Evolutionary conservation across 805 yeast species (phyloP).

Genomic region (Geotrichum ghanense): DNA sequence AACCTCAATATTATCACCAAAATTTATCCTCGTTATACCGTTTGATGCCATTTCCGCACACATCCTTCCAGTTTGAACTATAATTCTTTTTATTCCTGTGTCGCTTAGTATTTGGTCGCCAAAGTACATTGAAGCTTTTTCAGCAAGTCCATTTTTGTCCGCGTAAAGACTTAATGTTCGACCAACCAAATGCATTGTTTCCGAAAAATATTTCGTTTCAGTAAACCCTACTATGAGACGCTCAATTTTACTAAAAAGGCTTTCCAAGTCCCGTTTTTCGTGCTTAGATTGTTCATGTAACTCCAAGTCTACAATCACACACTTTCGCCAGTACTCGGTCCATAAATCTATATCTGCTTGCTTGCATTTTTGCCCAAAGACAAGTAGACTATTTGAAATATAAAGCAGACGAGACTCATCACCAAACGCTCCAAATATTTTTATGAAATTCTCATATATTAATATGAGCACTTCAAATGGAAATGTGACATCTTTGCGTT

Average conservation of each 20-base stretch:
- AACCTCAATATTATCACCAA: not conserved
- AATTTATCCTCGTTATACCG: not conserved
- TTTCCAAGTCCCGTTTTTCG: not conserved
- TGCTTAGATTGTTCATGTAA: not conserved
- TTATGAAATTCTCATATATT: not conserved
- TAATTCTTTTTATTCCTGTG: not conserved
- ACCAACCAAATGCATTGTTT: not conserved
- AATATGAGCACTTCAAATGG: not conserved
- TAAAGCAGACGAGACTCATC: not conserved
- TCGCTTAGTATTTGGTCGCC: not conserved
- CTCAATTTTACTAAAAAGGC: not conserved
- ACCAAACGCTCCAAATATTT: not conserved
- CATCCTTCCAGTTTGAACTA: not conserved
- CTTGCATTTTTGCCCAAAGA: not conserved
- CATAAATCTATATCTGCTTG: not conserved
- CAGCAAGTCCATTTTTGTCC: not conserved
- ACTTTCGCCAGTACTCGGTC: not conserved
- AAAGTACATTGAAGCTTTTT: not conserved
- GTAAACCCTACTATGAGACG: not conserved
- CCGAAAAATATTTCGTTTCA: not conserved
- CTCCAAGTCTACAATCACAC: not conserved
- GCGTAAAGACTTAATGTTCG: not conserved
- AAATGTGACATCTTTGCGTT: not conserved
- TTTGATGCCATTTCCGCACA: not conserved
- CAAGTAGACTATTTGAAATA: constrained; percentile 1